These are phyloP conservation scores for Cercospora sp. DNA, from an alignment of 2,329 filamentous ascomycete species.

Conservation along the genomic window DNA sequence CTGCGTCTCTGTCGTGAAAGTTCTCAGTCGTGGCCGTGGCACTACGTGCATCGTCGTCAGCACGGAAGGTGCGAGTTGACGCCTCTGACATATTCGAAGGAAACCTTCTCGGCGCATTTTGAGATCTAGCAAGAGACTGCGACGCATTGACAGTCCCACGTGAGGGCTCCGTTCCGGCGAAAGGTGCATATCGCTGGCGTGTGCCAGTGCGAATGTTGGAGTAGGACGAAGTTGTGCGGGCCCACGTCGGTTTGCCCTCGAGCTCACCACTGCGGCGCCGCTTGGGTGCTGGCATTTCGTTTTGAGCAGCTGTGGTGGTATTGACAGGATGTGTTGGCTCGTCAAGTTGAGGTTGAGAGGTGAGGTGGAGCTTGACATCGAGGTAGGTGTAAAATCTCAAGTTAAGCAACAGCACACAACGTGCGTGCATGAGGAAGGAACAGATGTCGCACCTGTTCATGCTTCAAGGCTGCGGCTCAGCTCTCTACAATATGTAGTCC, in stretches of 20 bases:
- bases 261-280: constrained; percentile 17
- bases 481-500: neutral
- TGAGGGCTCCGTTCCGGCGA: neutral
- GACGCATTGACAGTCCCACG: neutral
- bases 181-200: constrained; percentile 22
- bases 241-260: constrained; percentile 10
- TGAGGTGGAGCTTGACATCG: constrained; percentile 8
- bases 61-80: constrained; percentile 23
- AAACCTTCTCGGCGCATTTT: neutral
- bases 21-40: constrained; percentile 16
- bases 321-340: neutral
- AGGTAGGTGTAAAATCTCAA: neutral
- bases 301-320: neutral
- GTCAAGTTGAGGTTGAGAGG: neutral
- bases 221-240: constrained; percentile 13
- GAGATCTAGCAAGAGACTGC: neutral
- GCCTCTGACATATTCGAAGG: constrained; percentile 16
- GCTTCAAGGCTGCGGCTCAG: neutral
- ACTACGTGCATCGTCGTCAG: constrained; percentile 13
- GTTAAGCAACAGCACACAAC: neutral
- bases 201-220: constrained; percentile 23
- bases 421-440: constrained; percentile 14
- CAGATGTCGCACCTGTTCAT: neutral
- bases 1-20: constrained; percentile 19
- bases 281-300: constrained; percentile 10